Percentiles rank a stretch among this genome's conserved stretches.
Evolutionary conservation across 768 basidiomycete species (phyloP).

Genomic region (Tylopilus felleus): DNA sequence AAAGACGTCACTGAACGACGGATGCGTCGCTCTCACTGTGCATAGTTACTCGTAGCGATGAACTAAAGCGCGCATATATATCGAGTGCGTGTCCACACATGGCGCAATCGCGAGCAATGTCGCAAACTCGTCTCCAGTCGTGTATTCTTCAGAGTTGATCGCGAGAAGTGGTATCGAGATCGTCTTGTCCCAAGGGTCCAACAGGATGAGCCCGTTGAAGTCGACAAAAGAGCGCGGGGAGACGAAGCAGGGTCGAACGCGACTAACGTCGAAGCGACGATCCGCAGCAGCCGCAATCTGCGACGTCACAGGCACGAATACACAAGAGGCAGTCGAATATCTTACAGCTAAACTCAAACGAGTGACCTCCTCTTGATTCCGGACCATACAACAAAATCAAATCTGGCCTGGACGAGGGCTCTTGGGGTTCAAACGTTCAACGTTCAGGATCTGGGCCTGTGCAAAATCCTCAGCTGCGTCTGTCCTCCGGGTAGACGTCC

Average conservation of each 20-base stretch:
- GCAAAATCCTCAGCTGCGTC: too few species aligned
- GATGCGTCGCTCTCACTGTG: conserved; percentile 31
- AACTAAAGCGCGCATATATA: not conserved
- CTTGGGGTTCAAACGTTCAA: too few species aligned
- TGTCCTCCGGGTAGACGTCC: too few species aligned
- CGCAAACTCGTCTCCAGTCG: conserved; percentile 34
- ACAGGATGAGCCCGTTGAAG: conserved; percentile 8
- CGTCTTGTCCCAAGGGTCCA: conserved; percentile 25
- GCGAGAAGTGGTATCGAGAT: conserved; percentile 35
- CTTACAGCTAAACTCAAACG: too few species aligned
- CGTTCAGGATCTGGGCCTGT: too few species aligned
- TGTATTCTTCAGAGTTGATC: conserved; percentile 42
- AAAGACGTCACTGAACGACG: conserved; percentile 35
- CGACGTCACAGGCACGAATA: not conserved
- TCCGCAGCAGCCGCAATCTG: conserved; percentile 27
- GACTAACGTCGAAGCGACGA: conserved; percentile 25
- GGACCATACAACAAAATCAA: conserved; percentile 54
- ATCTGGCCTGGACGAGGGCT: conserved; percentile 57
- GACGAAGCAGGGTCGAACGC: conserved; percentile 30
- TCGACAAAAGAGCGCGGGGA: conserved; percentile 14
- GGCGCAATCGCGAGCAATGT: conserved; percentile 31
- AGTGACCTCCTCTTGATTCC: conserved; percentile 47
- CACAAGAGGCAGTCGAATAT: not conserved
- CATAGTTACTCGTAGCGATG: not conserved
- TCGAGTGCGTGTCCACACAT: not conserved